Base-by-base conservation (phyloP, 1,139 yeast species). In the Lodderomyces elongisporus region DNA sequence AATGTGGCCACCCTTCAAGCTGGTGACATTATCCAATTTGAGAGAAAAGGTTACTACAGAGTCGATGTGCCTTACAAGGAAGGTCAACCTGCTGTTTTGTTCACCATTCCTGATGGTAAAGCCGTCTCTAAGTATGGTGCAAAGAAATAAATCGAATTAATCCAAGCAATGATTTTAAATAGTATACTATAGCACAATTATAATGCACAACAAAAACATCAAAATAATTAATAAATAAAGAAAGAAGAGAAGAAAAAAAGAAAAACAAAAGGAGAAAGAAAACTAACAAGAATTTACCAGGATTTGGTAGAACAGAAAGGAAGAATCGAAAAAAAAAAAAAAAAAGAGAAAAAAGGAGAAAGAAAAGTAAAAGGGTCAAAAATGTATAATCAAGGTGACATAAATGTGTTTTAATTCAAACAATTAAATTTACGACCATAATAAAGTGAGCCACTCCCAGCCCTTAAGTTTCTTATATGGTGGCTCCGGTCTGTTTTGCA, bases 61-160 rank as follows among this genome's bases (percentile, higher is more conserved):
- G 72, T 89, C 41, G 97, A 91, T 58, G 58, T 77, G 47, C 64
- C 73, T 25, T 73, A 70, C 48, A 56, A 67, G 30, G 74, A 70
- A 36, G 82, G 77, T 34, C 66, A 78, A 47, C 77, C 78, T 40
- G 84, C 79, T 43, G 81, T 84, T 33, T 83, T 91, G 70, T 91
- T 85, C 66, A 84, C 96, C 45, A 88, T 91, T 48, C 98, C 97
- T 41, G 98, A 91, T 59, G 97, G 98, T 58, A 91, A 89, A 68
- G 66, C 85, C 38, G 91, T 83, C 32, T 79, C 85, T 54, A 82
- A 73, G 58, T 85, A 85, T 56, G 95, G 95, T 54, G 80, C 87
- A 27, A 62, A 63, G 56, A 58, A 59, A 48, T 57, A 49, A 42
- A 18, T 24, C 26, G 66, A 56, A 38, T 52, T 12, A 18, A 5